Percentiles rank a stretch among this genome's conserved stretches.
phyloP scores from a whole-genome alignment of 225 moss, liverwort and hornwort species.

The Pleurozium schreberi region DNA sequence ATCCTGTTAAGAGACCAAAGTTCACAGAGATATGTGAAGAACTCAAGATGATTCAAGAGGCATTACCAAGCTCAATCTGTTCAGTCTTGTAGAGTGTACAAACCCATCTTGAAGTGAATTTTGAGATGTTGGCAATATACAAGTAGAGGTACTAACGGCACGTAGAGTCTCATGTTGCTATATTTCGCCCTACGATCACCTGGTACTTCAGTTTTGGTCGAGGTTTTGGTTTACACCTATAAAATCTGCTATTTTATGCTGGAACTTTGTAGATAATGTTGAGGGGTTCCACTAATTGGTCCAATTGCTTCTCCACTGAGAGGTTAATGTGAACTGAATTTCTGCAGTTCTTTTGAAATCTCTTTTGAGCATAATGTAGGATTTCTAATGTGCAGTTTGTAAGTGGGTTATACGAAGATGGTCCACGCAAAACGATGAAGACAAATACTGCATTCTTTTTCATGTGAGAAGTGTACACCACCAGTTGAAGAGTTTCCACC shows the following conservation, averaged over 20 bases:
- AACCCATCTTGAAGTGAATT: background rate
- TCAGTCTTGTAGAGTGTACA: background rate
- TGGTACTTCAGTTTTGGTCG: background rate
- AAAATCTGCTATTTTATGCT: background rate
- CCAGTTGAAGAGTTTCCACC: too few relatives aligned
- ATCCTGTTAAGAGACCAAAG: background rate
- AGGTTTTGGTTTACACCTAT: background rate
- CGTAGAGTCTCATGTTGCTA: background rate
- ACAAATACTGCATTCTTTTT: background rate
- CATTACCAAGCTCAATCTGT: background rate
- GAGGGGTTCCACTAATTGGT: too few relatives aligned
- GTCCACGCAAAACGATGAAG: background rate
- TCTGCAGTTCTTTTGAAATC: background rate
- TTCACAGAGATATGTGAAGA: background rate
- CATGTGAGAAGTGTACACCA: background rate
- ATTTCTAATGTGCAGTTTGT: background rate
- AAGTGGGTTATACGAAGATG: background rate
- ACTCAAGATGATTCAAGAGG: background rate
- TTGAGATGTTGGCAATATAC: background rate
- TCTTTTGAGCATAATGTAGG: background rate
- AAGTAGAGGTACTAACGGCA: too few relatives aligned
- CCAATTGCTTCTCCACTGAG: background rate
- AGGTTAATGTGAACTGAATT: background rate
- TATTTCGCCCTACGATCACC: background rate
- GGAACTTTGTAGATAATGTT: background rate